Evolutionary conservation across 768 basidiomycete species (phyloP), one percentile per base, ranked within the genome.

Genomic region (Podaxis sp.): DNA sequence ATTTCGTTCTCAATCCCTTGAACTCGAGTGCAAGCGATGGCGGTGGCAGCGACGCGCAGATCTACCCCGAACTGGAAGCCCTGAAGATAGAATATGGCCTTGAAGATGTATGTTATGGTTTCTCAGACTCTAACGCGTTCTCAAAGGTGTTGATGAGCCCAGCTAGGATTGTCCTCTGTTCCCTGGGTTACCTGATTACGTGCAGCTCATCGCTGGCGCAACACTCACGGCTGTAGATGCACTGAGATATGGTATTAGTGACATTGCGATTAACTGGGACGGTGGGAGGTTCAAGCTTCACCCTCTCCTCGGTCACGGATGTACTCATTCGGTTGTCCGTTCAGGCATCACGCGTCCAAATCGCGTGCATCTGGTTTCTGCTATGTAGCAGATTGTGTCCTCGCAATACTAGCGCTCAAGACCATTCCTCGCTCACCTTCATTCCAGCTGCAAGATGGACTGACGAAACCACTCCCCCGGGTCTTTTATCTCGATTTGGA

Each of bases 401-500:
- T 98, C 1, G 89, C 89, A 0, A 87, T 97, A 63, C 82, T 96
- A 61, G 77, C 83, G 3, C 81, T 97, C 48, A 87, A 84, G 66
- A 80, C 80, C 65, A 71, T 57, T 64, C 53, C 64, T 63, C 66
- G 61, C 53, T 66, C 66, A 49, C 68, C 69, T n/a, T 48, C 71
- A 17, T 26, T 65, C 59, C 39, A 61, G 5, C 17, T 39, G 36
- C 28, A 63, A 26, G 12, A 57, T 22, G n/a, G 24, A 5, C 52
- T 64, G 38, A 19, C 60, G 26, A 49, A 59, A 39, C 12, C 30
- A 17, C 9, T 59, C 28, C 79, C 84, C 0, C 84, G 90, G 2
- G 81, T 95, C 11, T 87, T 98, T 85, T 97, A 97, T 75, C 80
- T 99, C 54, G 96, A 98, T 70, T 76, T 98, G 8, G 96, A 98